These are phyloP conservation scores for Rubia tinctorum DNA, from an alignment of 305 asterid species.

Conservation along the genomic window DNA sequence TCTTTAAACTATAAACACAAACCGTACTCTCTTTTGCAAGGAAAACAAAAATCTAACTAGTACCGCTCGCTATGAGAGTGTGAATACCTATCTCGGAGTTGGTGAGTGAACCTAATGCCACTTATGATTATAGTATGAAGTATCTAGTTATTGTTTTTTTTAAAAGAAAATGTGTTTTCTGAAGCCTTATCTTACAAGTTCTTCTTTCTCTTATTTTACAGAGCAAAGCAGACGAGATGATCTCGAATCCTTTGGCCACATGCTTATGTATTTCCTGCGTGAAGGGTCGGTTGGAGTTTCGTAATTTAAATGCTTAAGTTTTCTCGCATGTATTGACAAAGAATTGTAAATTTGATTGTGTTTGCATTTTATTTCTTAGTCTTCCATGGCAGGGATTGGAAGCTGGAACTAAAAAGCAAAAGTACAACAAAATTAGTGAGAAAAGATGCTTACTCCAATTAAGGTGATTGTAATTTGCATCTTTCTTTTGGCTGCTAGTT, in stretches of 20 bases:
- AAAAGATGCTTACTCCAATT: slow-evolving; percentile 82
- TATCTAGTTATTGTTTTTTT: not conserved
- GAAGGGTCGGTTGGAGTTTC: slow-evolving; percentile 51
- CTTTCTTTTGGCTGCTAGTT: not conserved
- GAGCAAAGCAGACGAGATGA: slow-evolving; percentile 98
- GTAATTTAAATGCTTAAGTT: slow-evolving; percentile 8
- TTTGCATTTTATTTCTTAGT: slow-evolving; percentile 29
- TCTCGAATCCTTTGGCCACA: slow-evolving; percentile 85
- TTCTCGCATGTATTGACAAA: slow-evolving; percentile 7
- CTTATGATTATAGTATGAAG: not conserved
- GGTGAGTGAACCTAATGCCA: slow-evolving; percentile 41
- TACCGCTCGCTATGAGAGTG: slow-evolving; percentile 90
- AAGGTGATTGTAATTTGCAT: slow-evolving; percentile 42
- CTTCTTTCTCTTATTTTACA: slow-evolving; percentile 28
- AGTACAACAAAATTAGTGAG: slow-evolving; percentile 82
- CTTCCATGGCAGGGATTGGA: slow-evolving; percentile 98
- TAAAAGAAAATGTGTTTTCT: not conserved
- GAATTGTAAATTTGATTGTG: slow-evolving; percentile 9
- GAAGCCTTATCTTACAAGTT: not conserved
- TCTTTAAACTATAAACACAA: slow-evolving; percentile 80
- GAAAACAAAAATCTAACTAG: slow-evolving; percentile 89
- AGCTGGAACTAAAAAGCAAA: slow-evolving; percentile 84
- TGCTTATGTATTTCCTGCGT: slow-evolving; percentile 78
- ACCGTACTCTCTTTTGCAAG: slow-evolving; percentile 58
- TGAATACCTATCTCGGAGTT: slow-evolving; percentile 82